Conservation (phyloP, 2,329 filamentous ascomycete species). For the Exserohilum turcica region DNA sequence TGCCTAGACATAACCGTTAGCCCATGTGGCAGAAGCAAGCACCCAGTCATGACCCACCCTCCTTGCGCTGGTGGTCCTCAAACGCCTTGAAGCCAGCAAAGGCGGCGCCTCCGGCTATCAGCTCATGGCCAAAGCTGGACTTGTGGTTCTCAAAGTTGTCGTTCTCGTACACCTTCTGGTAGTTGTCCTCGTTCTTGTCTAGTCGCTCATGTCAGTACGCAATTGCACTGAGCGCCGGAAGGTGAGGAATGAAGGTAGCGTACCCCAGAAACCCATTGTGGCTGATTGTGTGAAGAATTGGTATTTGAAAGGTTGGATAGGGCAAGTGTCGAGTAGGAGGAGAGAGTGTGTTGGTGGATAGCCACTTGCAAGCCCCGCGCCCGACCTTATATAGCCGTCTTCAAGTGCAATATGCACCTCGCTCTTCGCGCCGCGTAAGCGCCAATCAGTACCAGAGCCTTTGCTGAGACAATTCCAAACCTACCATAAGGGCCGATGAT, state of each 20-base stretch:
- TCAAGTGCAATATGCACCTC: neutral
- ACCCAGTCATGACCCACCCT: constrained; percentile 57
- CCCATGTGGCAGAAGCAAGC: neutral
- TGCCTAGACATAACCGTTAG: constrained; percentile 55
- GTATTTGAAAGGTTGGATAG: neutral
- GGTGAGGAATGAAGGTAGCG: neutral
- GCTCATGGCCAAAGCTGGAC: constrained; percentile 71
- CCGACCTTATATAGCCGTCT: constrained; percentile 21
- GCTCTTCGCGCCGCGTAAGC: constrained; percentile 20
- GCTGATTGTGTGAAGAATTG: neutral
- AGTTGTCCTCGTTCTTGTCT: constrained; percentile 60
- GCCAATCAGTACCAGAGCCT: neutral
- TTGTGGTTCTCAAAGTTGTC: constrained; percentile 59
- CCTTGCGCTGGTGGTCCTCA: constrained; percentile 73
- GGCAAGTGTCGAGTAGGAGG: neutral
- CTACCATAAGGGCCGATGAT: constrained; percentile 19
- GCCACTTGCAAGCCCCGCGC: neutral
- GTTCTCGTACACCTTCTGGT: constrained; percentile 61
- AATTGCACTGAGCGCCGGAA: neutral
- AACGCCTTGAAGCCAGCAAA: constrained; percentile 82
- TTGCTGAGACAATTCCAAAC: constrained; percentile 10
- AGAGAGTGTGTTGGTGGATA: neutral
- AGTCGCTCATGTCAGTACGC: constrained; percentile 4
- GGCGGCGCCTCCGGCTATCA: constrained; percentile 74
- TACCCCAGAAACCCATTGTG: constrained; percentile 54